Percentiles rank a stretch among this genome's conserved stretches.
phyloP scores from a whole-genome alignment of 2,329 filamentous ascomycete species.

The Hypoxylon sp. region DNA sequence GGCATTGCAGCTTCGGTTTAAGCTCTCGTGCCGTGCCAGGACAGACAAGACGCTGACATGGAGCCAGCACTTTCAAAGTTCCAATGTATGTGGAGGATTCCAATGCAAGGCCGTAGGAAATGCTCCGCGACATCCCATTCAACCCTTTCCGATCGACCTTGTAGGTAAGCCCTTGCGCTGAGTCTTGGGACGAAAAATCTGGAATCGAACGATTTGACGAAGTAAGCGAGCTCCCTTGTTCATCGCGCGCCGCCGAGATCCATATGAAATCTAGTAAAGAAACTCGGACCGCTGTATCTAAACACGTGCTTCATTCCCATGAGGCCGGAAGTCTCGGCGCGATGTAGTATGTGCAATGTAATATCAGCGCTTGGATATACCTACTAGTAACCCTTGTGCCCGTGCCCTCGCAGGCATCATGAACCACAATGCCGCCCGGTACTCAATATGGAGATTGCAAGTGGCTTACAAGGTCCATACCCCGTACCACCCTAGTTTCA shows the following conservation, averaged over 20 bases:
- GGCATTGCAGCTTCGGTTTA: slow-evolving; percentile 40
- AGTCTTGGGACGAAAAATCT: slow-evolving; percentile 10
- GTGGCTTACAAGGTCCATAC: neutral
- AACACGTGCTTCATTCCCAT: slow-evolving; percentile 41
- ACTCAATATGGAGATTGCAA: neutral
- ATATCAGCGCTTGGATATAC: slow-evolving; percentile 18
- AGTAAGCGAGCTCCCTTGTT: slow-evolving; percentile 8
- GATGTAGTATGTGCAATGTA: neutral
- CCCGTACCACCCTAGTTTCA: neutral
- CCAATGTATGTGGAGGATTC: slow-evolving; percentile 32
- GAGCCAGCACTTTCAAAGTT: slow-evolving; percentile 12
- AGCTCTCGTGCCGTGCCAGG: slow-evolving; percentile 40
- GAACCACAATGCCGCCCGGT: slow-evolving; percentile 17
- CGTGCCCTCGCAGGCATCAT: slow-evolving; percentile 11
- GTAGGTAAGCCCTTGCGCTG: slow-evolving; percentile 1
- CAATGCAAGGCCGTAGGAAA: slow-evolving; percentile 32
- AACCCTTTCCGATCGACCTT: slow-evolving; percentile 9
- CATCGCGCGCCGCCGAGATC: slow-evolving; percentile 34
- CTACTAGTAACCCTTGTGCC: slow-evolving; percentile 3
- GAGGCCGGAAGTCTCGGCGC: slow-evolving; percentile 38
- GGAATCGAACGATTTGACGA: slow-evolving; percentile 34
- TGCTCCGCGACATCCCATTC: slow-evolving; percentile 30
- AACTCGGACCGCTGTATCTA: slow-evolving; percentile 13
- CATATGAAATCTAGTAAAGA: slow-evolving; percentile 18
- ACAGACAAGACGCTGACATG: slow-evolving; percentile 31